phyloP scores from a whole-genome alignment of 768 basidiomycete species.

The Hericium rajendrae region DNA sequence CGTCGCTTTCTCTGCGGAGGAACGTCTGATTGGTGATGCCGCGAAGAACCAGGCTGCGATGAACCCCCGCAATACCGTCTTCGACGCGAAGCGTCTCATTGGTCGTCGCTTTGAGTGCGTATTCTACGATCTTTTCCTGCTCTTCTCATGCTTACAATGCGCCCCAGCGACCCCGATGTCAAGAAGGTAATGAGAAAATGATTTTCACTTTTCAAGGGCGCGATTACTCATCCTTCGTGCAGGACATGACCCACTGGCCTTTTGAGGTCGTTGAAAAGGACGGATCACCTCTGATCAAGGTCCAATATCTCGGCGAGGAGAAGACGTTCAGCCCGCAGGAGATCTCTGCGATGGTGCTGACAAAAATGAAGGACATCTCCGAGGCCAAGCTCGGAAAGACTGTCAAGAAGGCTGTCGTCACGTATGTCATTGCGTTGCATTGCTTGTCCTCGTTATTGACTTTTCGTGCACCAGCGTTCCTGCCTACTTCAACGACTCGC shows the following conservation, averaged over 20 bases:
- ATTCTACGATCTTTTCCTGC: not conserved
- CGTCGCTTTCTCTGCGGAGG: constrained; percentile 94
- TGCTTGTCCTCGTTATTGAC: not conserved
- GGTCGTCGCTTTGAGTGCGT: constrained; percentile 91
- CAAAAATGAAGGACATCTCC: constrained; percentile 99
- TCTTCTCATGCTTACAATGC: constrained; percentile 3
- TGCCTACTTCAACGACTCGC: constrained; percentile 99
- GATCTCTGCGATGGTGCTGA: constrained; percentile 99
- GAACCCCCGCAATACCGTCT: constrained; percentile 99
- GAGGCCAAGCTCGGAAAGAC: constrained; percentile 98
- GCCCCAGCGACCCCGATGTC: constrained; percentile 75
- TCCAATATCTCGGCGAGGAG: constrained; percentile 88
- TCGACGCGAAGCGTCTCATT: constrained; percentile 98
- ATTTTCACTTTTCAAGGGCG: not conserved
- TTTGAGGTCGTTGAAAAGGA: constrained; percentile 96
- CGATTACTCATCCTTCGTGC: constrained; percentile 8
- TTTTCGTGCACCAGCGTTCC: constrained; percentile 43
- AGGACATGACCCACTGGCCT: constrained; percentile 97
- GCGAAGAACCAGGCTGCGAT: constrained; percentile 99
- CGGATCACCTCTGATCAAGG: constrained; percentile 94
- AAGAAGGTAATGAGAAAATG: constrained; percentile 53
- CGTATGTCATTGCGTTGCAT: constrained; percentile 33
- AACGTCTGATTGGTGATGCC: constrained; percentile 97
- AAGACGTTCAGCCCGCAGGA: constrained; percentile 98
- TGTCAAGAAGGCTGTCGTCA: constrained; percentile 98